Base-by-base conservation (phyloP, 371 early-diverging fungal species). In the Mucor circinelloides region DNA sequence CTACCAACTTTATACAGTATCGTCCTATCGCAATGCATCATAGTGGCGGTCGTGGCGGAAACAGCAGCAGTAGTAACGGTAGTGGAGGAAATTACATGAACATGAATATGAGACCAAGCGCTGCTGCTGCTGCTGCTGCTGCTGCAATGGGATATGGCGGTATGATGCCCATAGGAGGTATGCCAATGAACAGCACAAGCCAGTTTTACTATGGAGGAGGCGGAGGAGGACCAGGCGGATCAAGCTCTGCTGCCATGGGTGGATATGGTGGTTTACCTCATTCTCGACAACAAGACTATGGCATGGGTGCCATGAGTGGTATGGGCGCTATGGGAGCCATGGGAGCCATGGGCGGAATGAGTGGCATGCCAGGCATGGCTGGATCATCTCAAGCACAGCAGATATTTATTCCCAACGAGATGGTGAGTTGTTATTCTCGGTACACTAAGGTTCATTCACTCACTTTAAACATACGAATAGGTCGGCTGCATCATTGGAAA, bases 401-500 rank as follows among this genome's bases (percentile, higher is more conserved):
- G 71, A 91, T 95, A 50, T 89, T 84, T 73, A 92, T 94, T 57
- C 93, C 95, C 6, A 90, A 90, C 72, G 92, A 93, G 60, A 89
- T 93, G 90, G 94, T 82, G 71, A 68, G 40, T 60, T 12, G 34
- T 42, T 34, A 9, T 21, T 44, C 6, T 19, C 4, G 0, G 9
- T 40, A 17, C 3, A 40, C 1, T 44, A 42, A 54, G 36, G 28
- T 2, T 30, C 30, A 23, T 6, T 13, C 19, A 52, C 48, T 52
- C 28, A 15, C n/a, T 44, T 40, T 66, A 46, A 30, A 58, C 13
- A 56, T 15, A 9, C 15, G 1, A 15, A 19, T 68, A 82, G 83
- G 83, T 94, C 27, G 95, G 95, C 9, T 89, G 90, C 59, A 89
- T 95, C 57, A 95, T 95, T 77, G 95, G 95, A 69, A 93, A 93